phyloP scores from a whole-genome alignment of 257 asterid genomes.

The Capsicum rhomboideum region DNA sequence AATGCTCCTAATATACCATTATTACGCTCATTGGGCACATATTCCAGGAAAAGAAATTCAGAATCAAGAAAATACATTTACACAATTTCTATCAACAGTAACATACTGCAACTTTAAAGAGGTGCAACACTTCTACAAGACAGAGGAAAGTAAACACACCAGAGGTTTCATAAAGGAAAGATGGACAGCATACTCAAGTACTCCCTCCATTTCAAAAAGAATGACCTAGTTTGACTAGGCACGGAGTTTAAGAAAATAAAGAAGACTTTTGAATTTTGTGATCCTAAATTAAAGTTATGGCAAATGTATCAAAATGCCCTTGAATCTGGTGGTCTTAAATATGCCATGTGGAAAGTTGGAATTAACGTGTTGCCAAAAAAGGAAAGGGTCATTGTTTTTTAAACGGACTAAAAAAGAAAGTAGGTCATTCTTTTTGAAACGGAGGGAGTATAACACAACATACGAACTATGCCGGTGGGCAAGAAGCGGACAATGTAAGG shows the following conservation, averaged over 20 bases:
- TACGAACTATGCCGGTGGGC: neutral
- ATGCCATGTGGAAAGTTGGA: no score
- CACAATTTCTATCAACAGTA: neutral
- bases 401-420: no score
- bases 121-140: neutral
- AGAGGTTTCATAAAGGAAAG: neutral
- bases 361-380: no score
- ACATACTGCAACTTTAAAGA: neutral
- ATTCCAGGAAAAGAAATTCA: neutral
- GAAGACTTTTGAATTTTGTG: no score
- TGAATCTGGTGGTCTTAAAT: no score
- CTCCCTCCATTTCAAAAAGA: no score
- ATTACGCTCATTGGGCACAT: neutral
- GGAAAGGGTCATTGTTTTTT: no score
- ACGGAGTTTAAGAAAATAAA: no score
- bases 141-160: neutral
- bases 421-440: no score
- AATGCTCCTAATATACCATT: neutral
- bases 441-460: neutral
- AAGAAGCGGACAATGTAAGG: neutral
- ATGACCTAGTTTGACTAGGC: no score
- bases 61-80: neutral
- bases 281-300: no score
- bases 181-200: neutral
- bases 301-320: no score